Base-by-base conservation (phyloP, 257 asterid species). In the Asclepias syriaca region DNA sequence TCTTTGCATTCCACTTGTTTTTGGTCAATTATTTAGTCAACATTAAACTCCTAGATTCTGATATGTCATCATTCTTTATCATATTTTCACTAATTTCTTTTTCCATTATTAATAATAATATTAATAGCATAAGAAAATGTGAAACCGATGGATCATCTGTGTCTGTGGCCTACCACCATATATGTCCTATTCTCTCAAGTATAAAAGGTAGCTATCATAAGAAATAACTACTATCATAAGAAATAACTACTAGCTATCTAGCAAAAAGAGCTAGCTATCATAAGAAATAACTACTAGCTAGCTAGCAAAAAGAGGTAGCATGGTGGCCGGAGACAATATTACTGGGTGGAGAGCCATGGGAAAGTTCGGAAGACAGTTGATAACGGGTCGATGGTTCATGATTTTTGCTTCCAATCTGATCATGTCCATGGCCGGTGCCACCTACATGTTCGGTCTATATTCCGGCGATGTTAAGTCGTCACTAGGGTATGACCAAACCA, bases 361-460 rank as follows among this genome's bases (percentile, higher is more conserved):
- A 10, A 65, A 72, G 66, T 69, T 84, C 22, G 57, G 72, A 66
- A 49, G 71, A 65, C 86, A 84, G 6, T 68, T 80, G 8, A 10
- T 88, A 63, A 67, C 78, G 7, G 74, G 92, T 34, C 79, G 90
- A 61, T 89, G 92, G 92, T 89, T 85, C 85, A 84, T 85, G 89
- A 79, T 85, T 6, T 87, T 89, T 34, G 89, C 88, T 2, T 79
- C 77, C 37, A 81, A 80, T 21, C 78, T 89, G 8, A 85, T 89
- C 76, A 80, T 89, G 90, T 73, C 93, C 57, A 70, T 78, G 82
- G 69, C 96, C 1, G 96, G 96, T 18, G 88, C 92, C 6, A 83
- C 89, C 5, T 89, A 87, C 81, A 85, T 89, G 80, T 89, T 86
- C 46, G 93, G 90, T 1, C 73, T 84, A n/a, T 89, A 87, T 77